A percentile compares a stretch with the other conserved stretches of the same genome.
Evolutionary conservation across 257 asterid species (phyloP).

Genomic region (Primulina eburnea): DNA sequence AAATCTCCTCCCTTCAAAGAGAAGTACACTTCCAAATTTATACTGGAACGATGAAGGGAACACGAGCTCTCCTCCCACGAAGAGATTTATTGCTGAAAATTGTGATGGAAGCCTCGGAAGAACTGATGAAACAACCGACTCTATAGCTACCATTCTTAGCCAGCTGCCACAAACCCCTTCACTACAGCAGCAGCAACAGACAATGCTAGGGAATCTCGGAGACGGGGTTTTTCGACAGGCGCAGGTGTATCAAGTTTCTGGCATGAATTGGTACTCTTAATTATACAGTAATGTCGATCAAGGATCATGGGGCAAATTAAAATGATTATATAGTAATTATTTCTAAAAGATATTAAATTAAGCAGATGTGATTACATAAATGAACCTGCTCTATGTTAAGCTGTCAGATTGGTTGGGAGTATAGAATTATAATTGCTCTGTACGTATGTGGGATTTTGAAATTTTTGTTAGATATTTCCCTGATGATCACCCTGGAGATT

Average conservation of each 20-base stretch:
- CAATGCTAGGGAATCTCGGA: constrained; percentile 54
- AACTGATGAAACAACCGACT: constrained; percentile 33
- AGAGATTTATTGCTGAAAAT: constrained; percentile 46
- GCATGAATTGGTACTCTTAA: constrained; percentile 62
- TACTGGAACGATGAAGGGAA: constrained; percentile 50
- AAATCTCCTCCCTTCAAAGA: constrained; percentile 31
- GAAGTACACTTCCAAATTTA: constrained; percentile 28
- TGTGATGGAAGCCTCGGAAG: constrained; percentile 29
- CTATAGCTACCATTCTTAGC: constrained; percentile 45
- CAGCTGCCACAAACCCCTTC: constrained; percentile 61
- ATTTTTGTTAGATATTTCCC: constrained; percentile 24
- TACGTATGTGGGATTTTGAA: constrained; percentile 15
- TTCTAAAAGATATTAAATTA: constrained; percentile 5
- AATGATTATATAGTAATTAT: neutral
- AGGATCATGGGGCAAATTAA: neutral
- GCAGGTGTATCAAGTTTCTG: constrained; percentile 29
- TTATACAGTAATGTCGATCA: neutral
- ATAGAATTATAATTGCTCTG: constrained; percentile 3
- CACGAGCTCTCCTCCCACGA: constrained; percentile 37
- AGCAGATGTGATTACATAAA: constrained; percentile 11
- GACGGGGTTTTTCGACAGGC: constrained; percentile 58
- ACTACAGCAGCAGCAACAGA: constrained; percentile 43
- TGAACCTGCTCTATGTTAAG: neutral
- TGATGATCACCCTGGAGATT: constrained; percentile 12
- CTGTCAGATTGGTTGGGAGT: neutral